Evolutionary conservation across 352 stramenopile genomes (phyloP).

Genomic region (Phytophthora melonis): DNA sequence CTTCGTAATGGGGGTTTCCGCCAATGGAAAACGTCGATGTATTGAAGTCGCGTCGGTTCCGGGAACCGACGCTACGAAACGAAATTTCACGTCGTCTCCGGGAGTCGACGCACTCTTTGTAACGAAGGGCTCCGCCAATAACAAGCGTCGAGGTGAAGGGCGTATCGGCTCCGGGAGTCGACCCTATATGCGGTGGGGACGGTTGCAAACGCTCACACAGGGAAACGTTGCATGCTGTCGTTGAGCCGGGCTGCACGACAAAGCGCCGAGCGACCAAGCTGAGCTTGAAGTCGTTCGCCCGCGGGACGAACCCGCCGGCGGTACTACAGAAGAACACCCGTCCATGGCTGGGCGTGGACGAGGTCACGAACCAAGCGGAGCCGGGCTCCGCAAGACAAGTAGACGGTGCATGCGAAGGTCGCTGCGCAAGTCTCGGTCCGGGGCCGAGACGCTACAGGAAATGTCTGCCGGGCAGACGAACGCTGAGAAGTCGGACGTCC

Average conservation of each 20-base stretch:
- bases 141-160: not conserved
- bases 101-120: no score
- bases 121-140: no score
- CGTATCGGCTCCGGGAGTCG: not conserved
- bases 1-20: no score
- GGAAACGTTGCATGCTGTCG: not conserved
- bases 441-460: not conserved
- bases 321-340: no score
- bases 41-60: no score
- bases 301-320: no score
- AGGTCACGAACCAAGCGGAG: not conserved
- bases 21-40: no score
- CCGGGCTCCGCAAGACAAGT: not conserved
- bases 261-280: no score
- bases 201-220: not conserved
- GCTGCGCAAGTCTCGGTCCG: not conserved
- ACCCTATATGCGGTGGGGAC: not conserved
- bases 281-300: no score
- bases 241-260: no score
- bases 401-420: not conserved
- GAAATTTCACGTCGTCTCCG: no score
- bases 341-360: not conserved
- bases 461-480: not conserved
- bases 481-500: not conserved
- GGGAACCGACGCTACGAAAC: no score